Evolutionary conservation across 345 rosid species (phyloP).

Genomic region (rapeseed (Brassica napus)): Da-Ae NC_063448.1:37113501-37114000

Average conservation of each 20-base stretch:
- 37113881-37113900: not conserved
- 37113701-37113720: not conserved
- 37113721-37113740: conserved; percentile 19
- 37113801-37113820: conserved; percentile 82
- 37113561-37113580: not conserved
- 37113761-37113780: conserved; percentile 77
- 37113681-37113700: not conserved
- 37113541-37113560: not conserved
- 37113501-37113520: conserved; percentile 26
- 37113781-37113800: conserved; percentile 91
- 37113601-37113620: not conserved
- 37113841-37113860: conserved; percentile 51
- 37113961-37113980: conserved; percentile 77
- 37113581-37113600: not conserved
- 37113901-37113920: not conserved
- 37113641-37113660: conserved; percentile 7
- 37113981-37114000: conserved; percentile 82
- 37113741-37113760: conserved; percentile 89
- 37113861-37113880: not conserved
- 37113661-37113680: not conserved
- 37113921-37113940: conserved; percentile 82
- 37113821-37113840: conserved; percentile 82
- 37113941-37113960: conserved; percentile 79
- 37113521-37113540: not conserved
- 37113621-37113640: no score